phyloP scores from a whole-genome alignment of 371 early-diverging fungal species.

The Syncephalastrum monosporum region DNA sequence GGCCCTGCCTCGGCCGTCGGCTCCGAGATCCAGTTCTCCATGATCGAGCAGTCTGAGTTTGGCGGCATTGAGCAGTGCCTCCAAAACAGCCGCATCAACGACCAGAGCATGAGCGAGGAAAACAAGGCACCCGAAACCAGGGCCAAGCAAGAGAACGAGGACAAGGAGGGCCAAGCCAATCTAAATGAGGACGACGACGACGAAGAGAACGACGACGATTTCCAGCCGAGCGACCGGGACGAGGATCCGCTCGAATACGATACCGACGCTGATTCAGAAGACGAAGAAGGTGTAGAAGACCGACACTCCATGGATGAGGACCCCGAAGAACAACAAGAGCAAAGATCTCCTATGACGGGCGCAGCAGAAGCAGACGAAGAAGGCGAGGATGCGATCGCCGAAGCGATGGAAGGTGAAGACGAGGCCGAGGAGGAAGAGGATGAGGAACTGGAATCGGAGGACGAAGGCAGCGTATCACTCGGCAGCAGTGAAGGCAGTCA shows the following conservation, averaged over 20 bases:
- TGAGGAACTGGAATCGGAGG: constrained; percentile 4
- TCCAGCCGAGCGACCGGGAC: constrained; percentile 34
- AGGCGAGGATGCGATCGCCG: not conserved
- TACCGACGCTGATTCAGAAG: constrained; percentile 36
- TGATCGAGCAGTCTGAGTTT: constrained; percentile 58
- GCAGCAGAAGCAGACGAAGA: constrained; percentile 3
- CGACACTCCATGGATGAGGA: constrained; percentile 8
- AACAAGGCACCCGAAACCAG: constrained; percentile 29
- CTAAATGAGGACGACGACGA: constrained; percentile 23
- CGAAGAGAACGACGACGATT: constrained; percentile 31
- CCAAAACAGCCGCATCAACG: constrained; percentile 34
- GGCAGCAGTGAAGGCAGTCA: constrained; percentile 5
- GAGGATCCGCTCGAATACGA: constrained; percentile 46
- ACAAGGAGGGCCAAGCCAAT: not conserved
- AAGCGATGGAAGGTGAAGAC: constrained; percentile 4
- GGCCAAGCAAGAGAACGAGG: constrained; percentile 8
- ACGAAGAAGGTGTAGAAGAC: constrained; percentile 14
- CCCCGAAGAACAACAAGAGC: constrained; percentile 5
- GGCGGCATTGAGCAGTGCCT: constrained; percentile 49
- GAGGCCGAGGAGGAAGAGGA: constrained; percentile 16
- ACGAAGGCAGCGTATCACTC: constrained; percentile 4
- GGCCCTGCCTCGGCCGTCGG: constrained; percentile 16
- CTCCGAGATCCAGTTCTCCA: constrained; percentile 39
- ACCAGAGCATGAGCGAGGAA: constrained; percentile 44
- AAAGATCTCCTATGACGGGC: not conserved